Conservation (phyloP, 352 stramenopile genomes). For the Phytophthora europaea region DNA sequence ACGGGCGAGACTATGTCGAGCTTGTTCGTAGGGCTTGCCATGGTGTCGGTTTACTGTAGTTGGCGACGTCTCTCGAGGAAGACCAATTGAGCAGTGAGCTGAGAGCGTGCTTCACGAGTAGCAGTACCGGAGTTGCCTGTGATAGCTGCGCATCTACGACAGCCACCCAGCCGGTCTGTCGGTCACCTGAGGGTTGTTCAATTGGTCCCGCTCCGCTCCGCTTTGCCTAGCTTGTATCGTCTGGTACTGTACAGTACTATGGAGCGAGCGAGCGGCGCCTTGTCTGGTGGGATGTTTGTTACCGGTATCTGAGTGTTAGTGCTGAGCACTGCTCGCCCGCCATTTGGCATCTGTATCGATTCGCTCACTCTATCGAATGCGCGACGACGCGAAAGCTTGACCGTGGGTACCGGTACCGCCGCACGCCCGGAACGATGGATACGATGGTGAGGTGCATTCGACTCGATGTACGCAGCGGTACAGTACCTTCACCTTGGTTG, state of each 20-base stretch:
- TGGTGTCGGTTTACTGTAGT: slow-evolving; percentile 6
- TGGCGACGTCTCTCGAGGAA: slow-evolving; percentile 3
- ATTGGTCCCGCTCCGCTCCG: slow-evolving; percentile 35
- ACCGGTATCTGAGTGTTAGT: not conserved
- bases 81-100: slow-evolving; percentile 32
- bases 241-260: slow-evolving; percentile 16
- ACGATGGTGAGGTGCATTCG: slow-evolving; percentile 42
- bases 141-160: slow-evolving; percentile 16
- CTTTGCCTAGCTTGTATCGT: slow-evolving; percentile 42
- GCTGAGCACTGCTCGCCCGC: not conserved
- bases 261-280: slow-evolving; percentile 5
- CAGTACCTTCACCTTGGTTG: slow-evolving; percentile 23
- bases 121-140: not conserved
- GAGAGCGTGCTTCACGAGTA: slow-evolving; percentile 2
- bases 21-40: slow-evolving; percentile 27
- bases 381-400: slow-evolving; percentile 34
- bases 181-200: slow-evolving; percentile 14
- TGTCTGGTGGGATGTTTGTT: not conserved
- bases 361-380: slow-evolving; percentile 7
- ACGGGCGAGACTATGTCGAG: slow-evolving; percentile 31
- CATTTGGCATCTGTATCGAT: slow-evolving; percentile 16
- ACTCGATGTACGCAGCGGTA: slow-evolving; percentile 10
- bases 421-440: slow-evolving; percentile 31
- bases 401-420: slow-evolving; percentile 11
- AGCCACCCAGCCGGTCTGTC: slow-evolving; percentile 28